Evolutionary conservation across 176 grass and related monocot genomes (phyloP), one percentile per base, ranked within the genome.

Genomic region (Luzula sylvatica): DNA sequence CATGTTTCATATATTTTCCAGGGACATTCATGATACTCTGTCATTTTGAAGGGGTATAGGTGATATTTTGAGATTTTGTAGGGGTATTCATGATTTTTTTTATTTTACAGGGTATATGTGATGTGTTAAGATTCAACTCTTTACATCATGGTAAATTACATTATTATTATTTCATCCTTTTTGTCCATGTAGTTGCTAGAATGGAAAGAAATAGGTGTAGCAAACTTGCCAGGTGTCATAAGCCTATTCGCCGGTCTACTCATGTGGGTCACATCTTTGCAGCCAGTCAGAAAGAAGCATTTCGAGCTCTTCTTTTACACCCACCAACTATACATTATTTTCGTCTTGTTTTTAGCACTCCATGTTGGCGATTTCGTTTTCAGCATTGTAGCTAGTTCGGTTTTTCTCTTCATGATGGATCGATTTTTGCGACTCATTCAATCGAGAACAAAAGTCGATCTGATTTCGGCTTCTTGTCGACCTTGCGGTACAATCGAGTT

Each of bases 271-370:
- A 96, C 92, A 45, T 96, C 84, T 48, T 71, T 96, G 46, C 81
- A 82, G 19, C 84, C 74, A 0, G 84, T 96, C 35, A 72, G 92
- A 59, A 89, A 89, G 77, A 89, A 72, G 39, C 84, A 71, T 54
- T 96, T 96, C 20, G 92, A 96, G 81, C 77, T 96, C 42, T 96
- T 96, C 77, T 96, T 96, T 30, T 96, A 96, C 81, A 96, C 92
- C 8, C 92, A 96, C 47, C 92, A 96, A 52, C 75, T 96, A 19
- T 96, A 96, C n/a, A 65, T 96, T 13, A 15, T 96, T 75, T 96
- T 96, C 16, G 16, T 96, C 8, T 73, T 96, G 51, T 96, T 96
- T 75, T 63, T 96, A 25, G 90, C 55, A 0, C 42, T 96, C 15
- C 90, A 96, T 14, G 85, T 96, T 1, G 90, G 90, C 2, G 77